Evolutionary conservation across 2,329 filamentous ascomycete species (phyloP), one percentile per base, ranked within the genome.

Genomic region (Elsinoe batatas): DNA sequence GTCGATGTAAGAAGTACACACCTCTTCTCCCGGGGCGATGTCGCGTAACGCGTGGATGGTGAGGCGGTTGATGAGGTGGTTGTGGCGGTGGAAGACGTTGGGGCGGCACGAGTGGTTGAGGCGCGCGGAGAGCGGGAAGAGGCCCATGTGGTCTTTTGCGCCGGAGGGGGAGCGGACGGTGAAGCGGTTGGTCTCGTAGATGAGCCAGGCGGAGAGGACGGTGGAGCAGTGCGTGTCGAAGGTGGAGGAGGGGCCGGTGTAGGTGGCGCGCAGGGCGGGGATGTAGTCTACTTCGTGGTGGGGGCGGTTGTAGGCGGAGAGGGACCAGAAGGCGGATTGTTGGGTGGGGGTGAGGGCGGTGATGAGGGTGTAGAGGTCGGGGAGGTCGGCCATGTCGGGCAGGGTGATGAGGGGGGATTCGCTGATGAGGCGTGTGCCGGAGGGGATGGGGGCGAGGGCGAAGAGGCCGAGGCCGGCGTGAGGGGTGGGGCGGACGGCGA

Each of bases 21-120:
- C 36, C 49, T 67, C 65, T 50, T 66, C 64, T n/a, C 64, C 65
- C 5, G 58, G 54, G n/a, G 57, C 26, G 49, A 68, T 66, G 54
- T 65, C 61, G 17, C 61, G 59, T 8, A 63, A 57, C 2, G 65
- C 62, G 51, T 68, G 61, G 13, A 67, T 60, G 2, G 60, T 63
- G 6, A 60, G 51, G 1, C 57, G 22, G 32, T 53, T 26, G 30
- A 58, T 57, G 44, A 56, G 44, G 5, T 58, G 38, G 32, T 60
- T 60, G 42, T 55, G 58, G 20, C 58, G 57, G 18, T 60, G 58
- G 42, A 58, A 60, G 20, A 60, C 58, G 35, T 60, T 60, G 7
- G 58, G 58, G 5, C 17, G 18, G 40, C 58, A 60, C 6, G 50
- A 57, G 32, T 60, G 58, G 18, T 60, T 60, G 15, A 58, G 37